Base-by-base conservation (phyloP, 768 basidiomycete species). In the Hortiboletus campestris region DNA sequence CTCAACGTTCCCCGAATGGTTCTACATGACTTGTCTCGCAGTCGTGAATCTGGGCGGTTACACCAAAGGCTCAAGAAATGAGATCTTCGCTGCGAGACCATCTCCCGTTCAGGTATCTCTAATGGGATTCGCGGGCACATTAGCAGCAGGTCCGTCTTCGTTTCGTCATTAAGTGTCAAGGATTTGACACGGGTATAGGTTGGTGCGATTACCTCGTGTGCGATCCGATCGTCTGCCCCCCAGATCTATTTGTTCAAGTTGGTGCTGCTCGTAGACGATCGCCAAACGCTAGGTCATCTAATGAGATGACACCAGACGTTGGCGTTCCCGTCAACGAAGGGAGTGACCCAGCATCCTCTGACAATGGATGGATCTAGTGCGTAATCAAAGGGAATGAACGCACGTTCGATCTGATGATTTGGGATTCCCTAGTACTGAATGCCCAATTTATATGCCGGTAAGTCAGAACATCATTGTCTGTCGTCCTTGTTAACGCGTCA, bases 101-200 rank as follows among this genome's bases (percentile, higher is more conserved):
- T 73, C 74, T 46, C 80, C 80, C 3, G 64, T 82, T 11, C 80
- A 82, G 61, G 68, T 81, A 48, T 77, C 77, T 36, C 61, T 78
- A 19, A 80, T 81, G 74, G 80, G 80, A 17, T 81, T 77, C 48
- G 80, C 80, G 6, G 79, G 80, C 16, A 80, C 80, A 5, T 58
- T 80, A 11, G 74, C 66, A 49, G 74, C 75, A 2, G 72, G 76
- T 62, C 47, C 39, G 68, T 56, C 51, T 49, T 16, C 12, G 13
- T 34, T 55, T 31, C 16, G 14, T 50, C 11, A 6, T 47, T 31
- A 6, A 20, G 3, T 28, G 13, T 19, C 35, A 35, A 46, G 4
- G 12, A 10, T 49, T 47, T 58, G 45, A 61, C 55, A 31, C 16
- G 14, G 16, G 17, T 42, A 17, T 49, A 79, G 78, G 73, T 16